Evolutionary conservation across 495 filamentous ascomycete species (phyloP), one percentile per base, ranked within the genome.

Genomic region (Glarea lozoyensis): DNA sequence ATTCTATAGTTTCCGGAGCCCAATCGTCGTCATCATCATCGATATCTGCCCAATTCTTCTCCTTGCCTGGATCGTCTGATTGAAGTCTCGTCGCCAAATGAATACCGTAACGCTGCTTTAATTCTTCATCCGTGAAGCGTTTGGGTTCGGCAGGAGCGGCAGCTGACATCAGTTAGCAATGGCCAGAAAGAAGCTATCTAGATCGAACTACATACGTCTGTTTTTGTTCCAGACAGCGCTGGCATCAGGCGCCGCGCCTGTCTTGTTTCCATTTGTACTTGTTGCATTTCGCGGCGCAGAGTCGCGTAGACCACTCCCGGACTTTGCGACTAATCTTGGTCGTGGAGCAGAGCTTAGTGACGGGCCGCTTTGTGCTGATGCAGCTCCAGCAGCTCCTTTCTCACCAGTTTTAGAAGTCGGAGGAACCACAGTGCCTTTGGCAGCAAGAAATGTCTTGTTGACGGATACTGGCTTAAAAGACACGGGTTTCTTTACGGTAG

Each of bases 21-120:
- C 92, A 99, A 58, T 97, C 89, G 43, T 97, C 92, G 58, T 96
- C 88, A 50, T 99, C 92, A 45, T 99, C 92, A 45, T 97, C 92
- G 45, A 98, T 96, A 66, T 99, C 92, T 13, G 93, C 92, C 92
- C 92, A 99, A 58, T 88, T 90, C 12, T 88, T 78, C 40, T 90
- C 86, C 46, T 89, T 88, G 12, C 83, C 81, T 11, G 78, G 76
- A 47, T 77, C 75, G 54, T 97, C 89, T 42, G 86, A 75, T 38
- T 88, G 83, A 17, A 99, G 78, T 41, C 92, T 79, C 31, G 79
- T 93, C 9, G 92, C 93, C 65, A 99, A 76, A 61, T 99, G 92
- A 43, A 99, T 99, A 11, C 92, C 92, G 59, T 84, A 89, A 59
- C 88, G 88, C 53, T 93, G 84, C 57, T 94, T 93, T 24, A 99